A percentile compares a stretch with the other conserved stretches of the same genome.
These are phyloP conservation scores for Xylariaceae sp. DNA, from an alignment of 2,329 filamentous ascomycete species.

Conservation along the genomic window DNA sequence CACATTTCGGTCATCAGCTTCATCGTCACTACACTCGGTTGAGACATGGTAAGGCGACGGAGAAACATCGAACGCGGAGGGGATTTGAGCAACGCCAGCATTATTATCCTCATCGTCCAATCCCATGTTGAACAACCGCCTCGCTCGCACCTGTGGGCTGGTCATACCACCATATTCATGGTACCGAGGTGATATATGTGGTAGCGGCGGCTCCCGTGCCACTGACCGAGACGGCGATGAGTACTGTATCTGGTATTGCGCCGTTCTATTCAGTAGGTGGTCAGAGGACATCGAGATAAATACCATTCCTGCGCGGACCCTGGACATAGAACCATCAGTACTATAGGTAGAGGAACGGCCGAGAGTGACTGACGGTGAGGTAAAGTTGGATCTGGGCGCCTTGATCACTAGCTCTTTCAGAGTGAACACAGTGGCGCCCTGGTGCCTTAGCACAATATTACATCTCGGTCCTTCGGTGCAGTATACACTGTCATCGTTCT, in stretches of 20 bases:
- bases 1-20: constrained; percentile 38
- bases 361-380: constrained; percentile 67
- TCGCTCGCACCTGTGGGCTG: constrained; percentile 39
- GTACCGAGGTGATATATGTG: constrained; percentile 47
- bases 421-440: constrained; percentile 73
- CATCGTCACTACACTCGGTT: constrained; percentile 57
- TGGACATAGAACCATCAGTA: constrained; percentile 32
- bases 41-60: constrained; percentile 50
- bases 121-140: constrained; percentile 41
- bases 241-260: constrained; percentile 70
- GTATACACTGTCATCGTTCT: constrained; percentile 78
- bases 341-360: constrained; percentile 1
- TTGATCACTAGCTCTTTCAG: constrained; percentile 84
- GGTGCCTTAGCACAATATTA: constrained; percentile 79
- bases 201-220: constrained; percentile 28
- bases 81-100: constrained; percentile 49
- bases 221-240: constrained; percentile 29
- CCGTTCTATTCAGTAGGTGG: constrained; percentile 66
- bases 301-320: constrained; percentile 85
- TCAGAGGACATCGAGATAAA: constrained; percentile 84
- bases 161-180: constrained; percentile 49
- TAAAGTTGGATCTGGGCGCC: constrained; percentile 74
- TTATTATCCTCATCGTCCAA: constrained; percentile 41
- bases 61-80: constrained; percentile 47
- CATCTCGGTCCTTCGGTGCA: constrained; percentile 84